Evolutionary conservation across 345 rosid species (phyloP).

Genomic region (Excoecaria agallocha): DNA sequence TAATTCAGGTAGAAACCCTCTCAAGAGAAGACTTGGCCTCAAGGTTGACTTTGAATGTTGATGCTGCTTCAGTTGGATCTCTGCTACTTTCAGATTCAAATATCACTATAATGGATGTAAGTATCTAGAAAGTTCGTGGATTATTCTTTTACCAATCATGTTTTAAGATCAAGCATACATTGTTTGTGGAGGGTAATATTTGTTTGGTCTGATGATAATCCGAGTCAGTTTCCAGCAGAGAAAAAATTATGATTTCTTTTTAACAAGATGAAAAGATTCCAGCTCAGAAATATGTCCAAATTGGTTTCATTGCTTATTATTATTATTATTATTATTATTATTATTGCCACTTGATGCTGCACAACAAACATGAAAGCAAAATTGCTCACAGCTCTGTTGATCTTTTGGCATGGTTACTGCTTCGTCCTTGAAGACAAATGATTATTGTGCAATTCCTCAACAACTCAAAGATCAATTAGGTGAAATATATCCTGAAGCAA

Average conservation of each 20-base stretch:
- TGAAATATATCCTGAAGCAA: constrained; percentile 93
- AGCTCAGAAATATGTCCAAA: too few species aligned
- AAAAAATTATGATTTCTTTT: not conserved
- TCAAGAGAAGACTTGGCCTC: constrained; percentile 95
- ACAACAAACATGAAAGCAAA: not conserved
- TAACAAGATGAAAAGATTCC: not conserved
- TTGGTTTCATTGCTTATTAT: not conserved
- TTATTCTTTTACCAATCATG: not conserved
- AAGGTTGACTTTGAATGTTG: constrained; percentile 82
- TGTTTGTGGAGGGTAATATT: not conserved
- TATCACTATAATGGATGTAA: constrained; percentile 96
- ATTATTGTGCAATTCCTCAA: constrained; percentile 86
- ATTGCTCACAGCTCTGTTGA: constrained; percentile 15
- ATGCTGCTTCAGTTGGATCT: constrained; percentile 75
- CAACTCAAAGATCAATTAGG: constrained; percentile 77
- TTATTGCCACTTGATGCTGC: not conserved
- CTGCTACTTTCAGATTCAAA: constrained; percentile 76
- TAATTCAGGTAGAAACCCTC: constrained; percentile 82
- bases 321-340: too few species aligned
- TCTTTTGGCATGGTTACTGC: constrained; percentile 27
- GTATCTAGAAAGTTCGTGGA: constrained; percentile 26
- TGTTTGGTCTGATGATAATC: not conserved
- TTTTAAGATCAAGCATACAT: not conserved
- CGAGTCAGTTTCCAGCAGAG: not conserved
- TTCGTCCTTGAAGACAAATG: constrained; percentile 63